These are phyloP conservation scores for Fusarium anguioides DNA, from an alignment of 2,329 filamentous ascomycete species.

Conservation along the genomic window DNA sequence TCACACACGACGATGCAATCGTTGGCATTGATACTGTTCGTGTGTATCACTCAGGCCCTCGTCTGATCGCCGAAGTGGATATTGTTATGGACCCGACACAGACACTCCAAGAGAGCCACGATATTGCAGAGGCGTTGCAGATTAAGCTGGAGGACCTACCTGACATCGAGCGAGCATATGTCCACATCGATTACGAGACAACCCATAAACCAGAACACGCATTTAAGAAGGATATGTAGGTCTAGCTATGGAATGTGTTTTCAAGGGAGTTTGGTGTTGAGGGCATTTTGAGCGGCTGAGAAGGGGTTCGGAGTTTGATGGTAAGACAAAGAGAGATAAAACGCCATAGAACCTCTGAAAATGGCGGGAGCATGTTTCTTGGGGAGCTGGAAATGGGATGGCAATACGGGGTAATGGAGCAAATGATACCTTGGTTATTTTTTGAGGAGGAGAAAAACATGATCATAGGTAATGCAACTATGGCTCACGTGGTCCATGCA, in stretches of 20 bases:
- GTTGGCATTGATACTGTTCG: slow-evolving; percentile 93
- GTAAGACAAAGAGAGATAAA: slow-evolving; percentile 12
- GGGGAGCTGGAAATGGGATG: neutral
- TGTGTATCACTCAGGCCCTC: slow-evolving; percentile 88
- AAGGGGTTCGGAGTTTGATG: neutral
- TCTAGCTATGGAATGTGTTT: slow-evolving; percentile 15
- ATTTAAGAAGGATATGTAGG: slow-evolving; percentile 69
- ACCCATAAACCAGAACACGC: slow-evolving; percentile 90
- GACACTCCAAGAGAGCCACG: slow-evolving; percentile 82
- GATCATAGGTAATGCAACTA: slow-evolving; percentile 25
- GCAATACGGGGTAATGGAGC: neutral
- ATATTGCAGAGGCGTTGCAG: slow-evolving; percentile 93
- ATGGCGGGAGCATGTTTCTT: neutral
- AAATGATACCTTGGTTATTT: slow-evolving; percentile 15
- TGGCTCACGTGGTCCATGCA: slow-evolving; percentile 26
- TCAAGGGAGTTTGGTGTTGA: slow-evolving; percentile 3
- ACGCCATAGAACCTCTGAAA: slow-evolving; percentile 19
- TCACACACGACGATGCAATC: slow-evolving; percentile 88
- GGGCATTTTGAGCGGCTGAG: slow-evolving; percentile 17
- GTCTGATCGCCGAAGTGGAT: slow-evolving; percentile 94
- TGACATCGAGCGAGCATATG: slow-evolving; percentile 92
- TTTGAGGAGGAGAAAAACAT: neutral
- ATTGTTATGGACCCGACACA: slow-evolving; percentile 88
- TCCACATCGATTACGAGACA: slow-evolving; percentile 97
- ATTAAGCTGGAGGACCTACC: slow-evolving; percentile 93